phyloP scores from a whole-genome alignment of 345 rosid species.

The Noccaea bulbosa region DNA sequence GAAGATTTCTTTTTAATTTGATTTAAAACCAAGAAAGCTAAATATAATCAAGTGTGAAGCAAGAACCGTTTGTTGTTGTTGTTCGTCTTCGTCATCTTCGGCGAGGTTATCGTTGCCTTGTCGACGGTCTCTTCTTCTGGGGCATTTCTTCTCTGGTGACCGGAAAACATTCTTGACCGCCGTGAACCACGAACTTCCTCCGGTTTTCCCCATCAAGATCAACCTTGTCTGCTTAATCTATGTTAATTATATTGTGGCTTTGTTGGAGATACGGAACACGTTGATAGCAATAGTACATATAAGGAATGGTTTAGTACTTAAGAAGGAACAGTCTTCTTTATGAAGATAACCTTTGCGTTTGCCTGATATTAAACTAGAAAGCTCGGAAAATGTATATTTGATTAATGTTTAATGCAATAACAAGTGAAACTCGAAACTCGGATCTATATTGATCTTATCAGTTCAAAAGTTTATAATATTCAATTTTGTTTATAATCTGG shows the following conservation, averaged over 20 bases:
- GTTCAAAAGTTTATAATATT: neutral
- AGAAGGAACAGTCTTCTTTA: slow-evolving; percentile 15
- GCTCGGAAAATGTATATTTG: slow-evolving; percentile 15
- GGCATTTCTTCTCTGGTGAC: slow-evolving; percentile 57
- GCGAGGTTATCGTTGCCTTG: neutral
- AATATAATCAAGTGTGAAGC: neutral
- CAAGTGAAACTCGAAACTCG: slow-evolving; percentile 18
- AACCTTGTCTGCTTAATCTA: neutral
- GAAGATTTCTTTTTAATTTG: neutral
- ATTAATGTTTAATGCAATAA: neutral
- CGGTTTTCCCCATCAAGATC: slow-evolving; percentile 56
- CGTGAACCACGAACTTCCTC: slow-evolving; percentile 75
- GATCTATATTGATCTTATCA: neutral
- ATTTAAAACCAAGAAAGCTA: neutral
- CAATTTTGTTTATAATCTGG: neutral
- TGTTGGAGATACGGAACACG: neutral
- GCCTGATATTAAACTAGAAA: slow-evolving; percentile 14
- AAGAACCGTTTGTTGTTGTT: slow-evolving; percentile 46
- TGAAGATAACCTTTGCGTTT: slow-evolving; percentile 14
- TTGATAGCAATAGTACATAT: neutral
- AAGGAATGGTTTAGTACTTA: slow-evolving; percentile 4
- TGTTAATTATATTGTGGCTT: neutral
- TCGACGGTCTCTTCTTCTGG: slow-evolving; percentile 51
- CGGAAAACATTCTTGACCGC: slow-evolving; percentile 74
- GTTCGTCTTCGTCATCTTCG: slow-evolving; percentile 58